Evolutionary conservation across 2,329 filamentous ascomycete genomes (phyloP), one percentile per base, ranked within the genome.

Genomic region (Colletotrichum sp.): DNA sequence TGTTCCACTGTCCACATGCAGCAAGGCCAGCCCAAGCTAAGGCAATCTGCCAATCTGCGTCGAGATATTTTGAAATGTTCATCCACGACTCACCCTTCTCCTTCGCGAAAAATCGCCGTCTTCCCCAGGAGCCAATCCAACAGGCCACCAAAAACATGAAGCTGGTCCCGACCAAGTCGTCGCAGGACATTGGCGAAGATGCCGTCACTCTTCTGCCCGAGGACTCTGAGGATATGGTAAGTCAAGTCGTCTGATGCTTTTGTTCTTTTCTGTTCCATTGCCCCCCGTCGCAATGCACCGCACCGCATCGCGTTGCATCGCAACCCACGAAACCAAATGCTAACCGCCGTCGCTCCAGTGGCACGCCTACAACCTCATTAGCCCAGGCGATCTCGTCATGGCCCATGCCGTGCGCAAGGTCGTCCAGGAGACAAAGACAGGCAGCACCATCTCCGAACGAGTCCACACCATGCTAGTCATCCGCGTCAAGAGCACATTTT

Each of bases 291-390:
- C 28, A 8, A 28, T 21, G 34, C 28, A 21, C 8, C 21, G 64
- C 24, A 57, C 30, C 28, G 21, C n/a, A 21, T 13, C n/a, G 10
- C 28, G 5, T 49, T 15, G 18, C 24, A 26, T 52, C 28, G 18
- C 24, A 39, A 52, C 10, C 36, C 7, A 39, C 39, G 36, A 24
- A 69, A 66, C 60, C 30, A 7, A 28, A 55, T 65, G 24, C 55
- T 74, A 26, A 69, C 63, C 55, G 12, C 30, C 52, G n/a, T 67
- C 49, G 28, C 64, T 24, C 28, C 69, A 87, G 88, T 92, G 90
- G 90, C 90, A 92, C 77, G 89, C 90, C 79, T 91, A 92, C 82
- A 92, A 92, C 83, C 86, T 92, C 76, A 91, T 92, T 79, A 84
- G 87, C 12, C 82, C 87, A 72, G 86, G 88, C 77, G 90, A 92